Base-by-base conservation (phyloP, 2,329 filamentous ascomycete genomes). In the Aureobasidium lini region DNA sequence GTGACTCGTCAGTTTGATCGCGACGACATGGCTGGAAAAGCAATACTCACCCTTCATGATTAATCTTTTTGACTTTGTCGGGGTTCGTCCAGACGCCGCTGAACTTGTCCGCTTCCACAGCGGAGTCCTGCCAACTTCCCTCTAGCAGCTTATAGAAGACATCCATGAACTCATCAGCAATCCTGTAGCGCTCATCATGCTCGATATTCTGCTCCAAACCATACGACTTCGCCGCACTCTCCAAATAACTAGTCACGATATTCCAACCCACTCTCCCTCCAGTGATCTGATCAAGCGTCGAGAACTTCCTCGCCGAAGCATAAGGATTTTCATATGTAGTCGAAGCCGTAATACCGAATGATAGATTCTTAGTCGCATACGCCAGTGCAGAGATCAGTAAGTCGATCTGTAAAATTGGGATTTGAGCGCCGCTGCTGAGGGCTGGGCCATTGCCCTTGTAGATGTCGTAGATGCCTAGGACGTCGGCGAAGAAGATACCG, bases 241-340 rank as follows among this genome's bases (percentile, higher is more conserved):
- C 83, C 1, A 87, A 77, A 64, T 87, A 88, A 28, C 83, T 81
- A 0, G 85, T 88, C 0, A 88, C 85, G 54, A 89, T 82, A 71
- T 82, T 64, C 65, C 65, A 68, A 10, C 59, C 63, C 1, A 65
- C 63, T 72, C 85, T 76, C 15, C 85, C 84, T 50, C 82, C 81
- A 0, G 83, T 84, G 8, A 88, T 71, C 67, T 88, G 86, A 65
- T 88, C 86, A 0, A 87, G 75, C 0, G 85, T 88, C 3, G 81
- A 84, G 9, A 88, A 71, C n/a, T 84, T 73, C 13, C 86, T 72
- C 0, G 86, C 85, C 13, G 88, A 73, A 63, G 86, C 81, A 66
- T 87, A 88, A 0, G 86, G 85, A 66, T 84, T 80, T 68, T 88
- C 85, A 62, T 88, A 89, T 0, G 84, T 87, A 0, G 85, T 87